These are phyloP conservation scores for Volvox africanus DNA, from an alignment of 139 green algal species.

Conservation along the genomic window DNA sequence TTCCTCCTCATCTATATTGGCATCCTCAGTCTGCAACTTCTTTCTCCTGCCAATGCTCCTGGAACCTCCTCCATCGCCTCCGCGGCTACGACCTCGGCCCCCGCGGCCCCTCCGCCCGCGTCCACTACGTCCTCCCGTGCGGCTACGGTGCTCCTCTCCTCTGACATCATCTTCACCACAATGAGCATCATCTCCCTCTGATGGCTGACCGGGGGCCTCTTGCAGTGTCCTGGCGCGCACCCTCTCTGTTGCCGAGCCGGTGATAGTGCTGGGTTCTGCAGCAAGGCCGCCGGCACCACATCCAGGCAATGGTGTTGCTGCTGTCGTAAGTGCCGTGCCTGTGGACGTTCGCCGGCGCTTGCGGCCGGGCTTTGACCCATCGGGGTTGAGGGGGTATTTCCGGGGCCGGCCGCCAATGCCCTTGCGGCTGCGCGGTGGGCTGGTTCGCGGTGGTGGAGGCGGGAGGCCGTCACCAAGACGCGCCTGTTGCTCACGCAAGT, in stretches of 20 bases:
- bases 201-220: neutral
- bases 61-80: neutral
- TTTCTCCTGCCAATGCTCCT: neutral
- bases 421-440: conserved; percentile 27
- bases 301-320: neutral
- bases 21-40: neutral
- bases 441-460: conserved; percentile 3
- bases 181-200: neutral
- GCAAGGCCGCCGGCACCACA: neutral
- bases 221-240: neutral
- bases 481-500: neutral
- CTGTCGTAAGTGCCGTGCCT: conserved; percentile 19
- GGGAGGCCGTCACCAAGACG: conserved; percentile 6
- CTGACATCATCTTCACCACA: neutral
- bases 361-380: neutral
- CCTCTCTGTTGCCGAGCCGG: neutral
- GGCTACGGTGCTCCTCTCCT: neutral
- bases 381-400: conserved; percentile 19
- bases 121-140: neutral
- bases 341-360: neutral
- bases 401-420: conserved; percentile 35
- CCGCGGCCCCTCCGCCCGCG: neutral
- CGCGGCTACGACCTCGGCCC: neutral
- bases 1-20: neutral
- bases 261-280: neutral